phyloP scores from a whole-genome alignment of 1,284 basidiomycete species.

The Puccinia triticina region DNA sequence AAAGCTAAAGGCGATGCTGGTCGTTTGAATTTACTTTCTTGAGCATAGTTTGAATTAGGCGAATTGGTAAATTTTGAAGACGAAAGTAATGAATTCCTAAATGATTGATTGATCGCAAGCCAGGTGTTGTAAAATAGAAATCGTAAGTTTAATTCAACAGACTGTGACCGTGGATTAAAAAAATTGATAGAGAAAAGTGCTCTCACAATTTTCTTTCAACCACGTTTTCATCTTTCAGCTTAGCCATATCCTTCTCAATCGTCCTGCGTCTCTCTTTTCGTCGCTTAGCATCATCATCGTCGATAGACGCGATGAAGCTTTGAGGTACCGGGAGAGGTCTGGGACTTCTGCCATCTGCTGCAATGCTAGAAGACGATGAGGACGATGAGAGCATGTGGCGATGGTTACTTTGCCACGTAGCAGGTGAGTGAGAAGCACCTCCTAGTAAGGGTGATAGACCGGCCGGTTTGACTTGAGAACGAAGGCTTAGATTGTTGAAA shows the following conservation, averaged over 20 bases:
- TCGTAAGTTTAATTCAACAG: background rate
- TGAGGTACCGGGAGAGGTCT: slow-evolving; percentile 48
- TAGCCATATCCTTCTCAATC: slow-evolving; percentile 51
- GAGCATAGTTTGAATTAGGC: background rate
- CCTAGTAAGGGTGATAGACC: slow-evolving; percentile 29
- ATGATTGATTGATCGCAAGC: background rate
- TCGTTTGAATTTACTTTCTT: slow-evolving; percentile 22
- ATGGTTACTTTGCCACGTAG: slow-evolving; percentile 11
- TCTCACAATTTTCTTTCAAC: slow-evolving; percentile 50
- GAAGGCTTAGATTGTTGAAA: slow-evolving; percentile 6
- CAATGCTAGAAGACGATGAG: background rate
- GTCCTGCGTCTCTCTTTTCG: slow-evolving; percentile 40
- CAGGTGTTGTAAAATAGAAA: background rate
- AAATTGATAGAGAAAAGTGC: background rate
- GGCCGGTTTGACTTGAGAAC: background rate
- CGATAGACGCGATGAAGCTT: slow-evolving; percentile 37
- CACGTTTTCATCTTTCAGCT: slow-evolving; percentile 47
- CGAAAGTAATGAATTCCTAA: slow-evolving; percentile 31
- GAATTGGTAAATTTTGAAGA: slow-evolving; percentile 15
- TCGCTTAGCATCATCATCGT: slow-evolving; percentile 40
- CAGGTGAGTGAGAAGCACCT: background rate
- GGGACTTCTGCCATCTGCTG: slow-evolving; percentile 19
- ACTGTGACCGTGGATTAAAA: background rate
- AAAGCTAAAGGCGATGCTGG: slow-evolving; percentile 2
- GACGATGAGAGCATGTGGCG: slow-evolving; percentile 9